Conservation (phyloP, 331 rosid species). For the Quercus phellos region DNA sequence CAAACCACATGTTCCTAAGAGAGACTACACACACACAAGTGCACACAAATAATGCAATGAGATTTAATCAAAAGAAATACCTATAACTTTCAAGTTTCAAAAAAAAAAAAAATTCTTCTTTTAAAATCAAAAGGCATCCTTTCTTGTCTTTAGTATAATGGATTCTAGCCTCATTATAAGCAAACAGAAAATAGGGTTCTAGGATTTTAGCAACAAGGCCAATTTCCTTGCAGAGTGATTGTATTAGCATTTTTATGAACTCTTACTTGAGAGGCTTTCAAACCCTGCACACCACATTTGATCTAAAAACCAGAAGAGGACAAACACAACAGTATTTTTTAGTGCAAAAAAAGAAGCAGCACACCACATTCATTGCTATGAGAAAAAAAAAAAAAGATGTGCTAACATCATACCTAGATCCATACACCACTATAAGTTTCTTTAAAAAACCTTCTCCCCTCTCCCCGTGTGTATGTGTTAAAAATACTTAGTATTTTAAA, state of each 20-base stretch:
- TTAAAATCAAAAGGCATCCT: background rate
- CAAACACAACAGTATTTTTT: background rate
- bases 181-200: background rate
- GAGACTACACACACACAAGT: background rate
- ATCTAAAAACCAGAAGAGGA: background rate
- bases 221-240: background rate
- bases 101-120: background rate
- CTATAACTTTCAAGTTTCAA: background rate
- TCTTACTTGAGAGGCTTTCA: conserved; percentile 65
- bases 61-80: background rate
- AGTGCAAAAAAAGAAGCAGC: background rate
- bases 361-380: too few relatives aligned
- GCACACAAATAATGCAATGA: background rate
- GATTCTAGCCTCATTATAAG: background rate
- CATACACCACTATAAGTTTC: background rate
- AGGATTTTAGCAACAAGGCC: background rate
- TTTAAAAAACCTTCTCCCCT: too few relatives aligned
- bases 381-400: too few relatives aligned
- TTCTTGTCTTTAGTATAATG: background rate
- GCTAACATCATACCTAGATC: background rate
- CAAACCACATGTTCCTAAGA: too few relatives aligned
- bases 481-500: too few relatives aligned
- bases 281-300: conserved; percentile 38
- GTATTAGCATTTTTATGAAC: background rate
- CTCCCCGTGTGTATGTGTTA: too few relatives aligned